Conservation (phyloP, 345 rosid genomes). For the Trapa bicornis region DNA sequence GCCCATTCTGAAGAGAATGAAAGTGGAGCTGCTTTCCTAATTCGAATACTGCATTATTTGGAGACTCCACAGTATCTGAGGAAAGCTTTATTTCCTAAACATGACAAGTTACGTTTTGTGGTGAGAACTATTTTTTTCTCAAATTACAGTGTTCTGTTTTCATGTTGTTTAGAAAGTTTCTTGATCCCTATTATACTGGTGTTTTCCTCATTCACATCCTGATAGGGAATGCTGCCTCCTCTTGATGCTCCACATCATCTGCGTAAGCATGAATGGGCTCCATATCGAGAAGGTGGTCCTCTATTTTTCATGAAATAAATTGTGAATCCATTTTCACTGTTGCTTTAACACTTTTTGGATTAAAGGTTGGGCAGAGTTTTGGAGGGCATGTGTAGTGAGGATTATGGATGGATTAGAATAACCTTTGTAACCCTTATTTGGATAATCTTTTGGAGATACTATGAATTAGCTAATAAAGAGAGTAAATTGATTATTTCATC, state of each 20-base stretch:
- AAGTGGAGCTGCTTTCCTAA: conserved; percentile 67
- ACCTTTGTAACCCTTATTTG: no score
- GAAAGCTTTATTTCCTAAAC: conserved; percentile 73
- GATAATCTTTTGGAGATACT: no score
- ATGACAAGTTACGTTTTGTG: conserved; percentile 69
- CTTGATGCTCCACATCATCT: conserved; percentile 97
- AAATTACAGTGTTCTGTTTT: not conserved
- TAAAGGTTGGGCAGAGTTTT: not conserved
- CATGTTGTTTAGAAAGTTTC: not conserved
- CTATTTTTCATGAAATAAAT: not conserved
- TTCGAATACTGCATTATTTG: conserved; percentile 64
- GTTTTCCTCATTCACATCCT: conserved; percentile 1
- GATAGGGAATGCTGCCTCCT: conserved; percentile 86
- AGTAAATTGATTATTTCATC: no score
- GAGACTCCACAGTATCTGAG: conserved; percentile 93
- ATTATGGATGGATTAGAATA: not conserved
- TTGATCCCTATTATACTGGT: conserved; percentile 3
- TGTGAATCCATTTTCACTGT: not conserved
- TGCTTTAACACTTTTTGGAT: not conserved
- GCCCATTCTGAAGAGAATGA: conserved; percentile 40
- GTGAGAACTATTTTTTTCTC: conserved; percentile 22
- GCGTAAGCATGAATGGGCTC: conserved; percentile 93
- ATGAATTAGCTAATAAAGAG: no score
- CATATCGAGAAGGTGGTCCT: conserved; percentile 63
- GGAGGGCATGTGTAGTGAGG: not conserved